Base-by-base conservation (phyloP, 1,284 basidiomycete species). In the Cryptococcus depauperatus region DNA sequence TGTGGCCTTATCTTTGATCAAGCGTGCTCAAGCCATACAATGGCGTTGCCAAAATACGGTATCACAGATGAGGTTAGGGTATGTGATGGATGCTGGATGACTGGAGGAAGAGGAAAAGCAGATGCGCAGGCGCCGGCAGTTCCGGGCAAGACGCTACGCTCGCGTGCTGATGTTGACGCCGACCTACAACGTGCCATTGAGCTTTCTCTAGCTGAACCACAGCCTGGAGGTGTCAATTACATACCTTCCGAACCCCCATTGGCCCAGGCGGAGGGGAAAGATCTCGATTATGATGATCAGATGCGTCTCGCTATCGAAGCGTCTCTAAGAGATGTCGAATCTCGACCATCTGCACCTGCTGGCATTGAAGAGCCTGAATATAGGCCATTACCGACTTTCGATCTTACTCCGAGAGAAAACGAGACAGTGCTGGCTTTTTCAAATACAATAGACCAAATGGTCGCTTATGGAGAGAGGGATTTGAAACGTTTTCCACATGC, bases 1-100 rank as follows among this genome's bases (percentile, higher is more conserved):
- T 99, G 95, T 69, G 95, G 95, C 8, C 83, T 86, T 61, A 89
- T 98, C 16, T 98, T 96, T 63, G 92, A 96, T 70, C 89, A 93
- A 51, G 78, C 82, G 44, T 99, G 95, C 70, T 92, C 90, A 1
- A 83, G 84, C 32, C 87, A 90, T 70, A 76, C 77, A 2, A 80
- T 90, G 71, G 73, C 89, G 0, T 75, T 98, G 11, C 92, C 95
- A 1, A 87, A 92, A 68, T 96, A 89, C 62, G 95, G 95, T 10
- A 92, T 98, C 58, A 77, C 82, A 3, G 85, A 96, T 62, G 83
- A 87, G 44, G 95, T 99, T 3, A 77, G 95, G 37, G 92, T 98
- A 1, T 98, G 95, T 57, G 93, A 99, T 57, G 78, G 81, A 7
- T 99, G 95, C 64, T 78, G 82, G 64, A 75, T 76, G 18, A 91